These are phyloP conservation scores for Pichia exigua DNA, from an alignment of 805 yeast species.

Conservation along the genomic window DNA sequence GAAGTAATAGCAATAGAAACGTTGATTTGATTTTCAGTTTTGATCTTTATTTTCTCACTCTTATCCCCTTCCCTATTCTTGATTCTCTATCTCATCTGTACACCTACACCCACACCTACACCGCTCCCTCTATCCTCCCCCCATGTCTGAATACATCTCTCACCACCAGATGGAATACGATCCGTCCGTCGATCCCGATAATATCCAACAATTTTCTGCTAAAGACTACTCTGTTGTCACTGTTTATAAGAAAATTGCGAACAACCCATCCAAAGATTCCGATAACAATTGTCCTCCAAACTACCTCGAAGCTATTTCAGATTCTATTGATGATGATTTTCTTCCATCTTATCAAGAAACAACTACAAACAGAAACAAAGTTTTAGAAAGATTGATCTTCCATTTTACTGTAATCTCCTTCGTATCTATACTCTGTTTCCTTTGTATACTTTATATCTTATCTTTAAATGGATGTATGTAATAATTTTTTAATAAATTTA, in stretches of 20 bases:
- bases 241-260: background rate
- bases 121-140: background rate
- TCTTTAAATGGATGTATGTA: background rate
- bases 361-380: background rate
- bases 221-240: constrained; percentile 25
- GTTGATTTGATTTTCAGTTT: too few species aligned
- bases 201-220: constrained; percentile 25
- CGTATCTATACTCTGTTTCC: background rate
- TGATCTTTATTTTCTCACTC: background rate
- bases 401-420: background rate
- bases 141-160: background rate
- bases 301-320: background rate
- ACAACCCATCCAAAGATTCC: background rate
- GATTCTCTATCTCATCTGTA: background rate
- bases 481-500: background rate
- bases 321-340: background rate
- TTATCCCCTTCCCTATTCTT: background rate
- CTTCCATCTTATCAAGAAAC: background rate
- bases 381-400: too few species aligned
- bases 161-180: constrained; percentile 25
- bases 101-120: background rate
- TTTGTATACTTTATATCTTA: background rate
- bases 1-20: too few species aligned
- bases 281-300: background rate
- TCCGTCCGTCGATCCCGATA: constrained; percentile 23